Evolutionary conservation across 1,139 yeast species (phyloP), one percentile per base, ranked within the genome.

Genomic region (Taphrina pruni): DNA sequence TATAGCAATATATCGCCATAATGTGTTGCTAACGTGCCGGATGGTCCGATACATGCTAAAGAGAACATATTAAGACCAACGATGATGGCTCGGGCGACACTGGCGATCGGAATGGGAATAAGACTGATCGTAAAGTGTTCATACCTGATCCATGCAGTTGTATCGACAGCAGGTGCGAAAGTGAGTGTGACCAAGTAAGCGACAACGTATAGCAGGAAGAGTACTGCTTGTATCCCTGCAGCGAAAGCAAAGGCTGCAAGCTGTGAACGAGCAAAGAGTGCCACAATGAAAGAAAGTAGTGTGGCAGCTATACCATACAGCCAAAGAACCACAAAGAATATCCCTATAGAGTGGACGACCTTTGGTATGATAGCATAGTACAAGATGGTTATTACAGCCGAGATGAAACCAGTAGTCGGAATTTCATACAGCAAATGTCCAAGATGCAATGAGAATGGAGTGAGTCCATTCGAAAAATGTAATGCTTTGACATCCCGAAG

Each of bases 391-490:
- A 74, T 55, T 14, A 77, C 73, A 7, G 74, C 78, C 11, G 79
- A 73, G 4, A 73, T 68, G 7, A 78, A 38, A 14, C 77, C 52
- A 54, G 75, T 71, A 5, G 75, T 68, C 6, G 75, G 67, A 55
- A 76, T 73, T 65, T 76, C 77, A 72, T 75, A 77, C 26, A 76
- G 38, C 5, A 76, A 66, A 65, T 79, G 78, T 4, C 79, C 78
- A 6, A 73, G 69, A 80, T 81, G 79, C 20, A 78, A 70, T 1
- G 81, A 80, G 11, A 77, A 60, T 1, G 78, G 78, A 26, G 78
- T 71, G 51, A 79, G 70, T 20, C 81, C 81, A 65, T 79, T 79
- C 6, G 81, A 79, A 67, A 78, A 79, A 32, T 79, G 80, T 76
- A 79, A 75, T 1, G 80, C 79, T 32, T 81, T 72, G 9, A 79